phyloP scores from a whole-genome alignment of 768 basidiomycete genomes.

The Calocera cornea region DNA sequence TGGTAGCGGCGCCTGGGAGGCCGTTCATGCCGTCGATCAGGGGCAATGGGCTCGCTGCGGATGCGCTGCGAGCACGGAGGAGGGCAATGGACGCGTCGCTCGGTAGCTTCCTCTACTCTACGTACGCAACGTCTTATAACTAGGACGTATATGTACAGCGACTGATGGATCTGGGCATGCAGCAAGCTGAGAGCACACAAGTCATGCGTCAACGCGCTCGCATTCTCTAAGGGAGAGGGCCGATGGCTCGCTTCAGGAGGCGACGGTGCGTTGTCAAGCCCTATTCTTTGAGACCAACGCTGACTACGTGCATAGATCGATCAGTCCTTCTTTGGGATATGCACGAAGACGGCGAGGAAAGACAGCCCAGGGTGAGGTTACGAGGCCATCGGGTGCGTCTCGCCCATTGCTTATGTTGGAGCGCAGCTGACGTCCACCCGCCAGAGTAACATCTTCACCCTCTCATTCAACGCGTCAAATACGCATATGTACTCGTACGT shows the following conservation, averaged over 20 bases:
- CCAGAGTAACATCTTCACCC: conserved; percentile 56
- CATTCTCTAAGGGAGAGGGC: conserved; percentile 47
- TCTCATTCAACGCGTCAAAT: conserved; percentile 57
- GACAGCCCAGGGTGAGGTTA: conserved; percentile 15
- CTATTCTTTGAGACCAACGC: conserved; percentile 1
- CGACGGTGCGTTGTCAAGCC: conserved; percentile 26
- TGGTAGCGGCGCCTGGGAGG: neutral
- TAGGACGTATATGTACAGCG: neutral
- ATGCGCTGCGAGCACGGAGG: neutral
- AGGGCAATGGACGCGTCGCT: neutral
- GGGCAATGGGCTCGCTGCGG: neutral
- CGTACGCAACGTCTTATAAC: neutral
- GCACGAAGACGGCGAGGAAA: conserved; percentile 36
- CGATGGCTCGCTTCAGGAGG: conserved; percentile 56
- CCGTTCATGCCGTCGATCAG: neutral
- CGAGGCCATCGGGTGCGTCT: conserved; percentile 27
- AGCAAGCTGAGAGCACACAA: conserved; percentile 34
- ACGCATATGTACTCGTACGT: conserved; percentile 51
- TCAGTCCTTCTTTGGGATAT: conserved; percentile 52
- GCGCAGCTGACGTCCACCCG: neutral
- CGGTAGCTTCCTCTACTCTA: neutral
- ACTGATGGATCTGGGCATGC: neutral
- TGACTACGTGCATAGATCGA: conserved; percentile 32
- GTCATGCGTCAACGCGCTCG: conserved; percentile 52
- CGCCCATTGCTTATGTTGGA: neutral